A percentile compares a stretch with the other conserved stretches of the same genome.
These are phyloP conservation scores for Penicillium bovifimosum DNA, from an alignment of 495 filamentous ascomycete genomes.

Conservation along the genomic window DNA sequence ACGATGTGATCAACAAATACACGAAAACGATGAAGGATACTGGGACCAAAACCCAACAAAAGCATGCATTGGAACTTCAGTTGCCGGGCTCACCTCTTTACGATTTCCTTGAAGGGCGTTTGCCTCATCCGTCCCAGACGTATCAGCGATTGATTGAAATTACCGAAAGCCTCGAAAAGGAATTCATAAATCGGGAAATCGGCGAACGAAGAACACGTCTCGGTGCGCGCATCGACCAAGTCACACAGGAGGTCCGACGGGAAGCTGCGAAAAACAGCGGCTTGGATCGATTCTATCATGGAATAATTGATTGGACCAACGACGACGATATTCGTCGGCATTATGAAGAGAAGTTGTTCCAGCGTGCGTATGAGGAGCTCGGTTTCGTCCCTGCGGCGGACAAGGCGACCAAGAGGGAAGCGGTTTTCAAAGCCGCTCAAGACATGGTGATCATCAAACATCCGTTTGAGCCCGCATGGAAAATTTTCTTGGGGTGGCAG, in stretches of 20 bases:
- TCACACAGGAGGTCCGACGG: constrained; percentile 78
- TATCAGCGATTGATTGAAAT: constrained; percentile 83
- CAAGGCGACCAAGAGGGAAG: constrained; percentile 62
- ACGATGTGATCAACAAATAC: constrained; percentile 78
- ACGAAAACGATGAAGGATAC: constrained; percentile 60
- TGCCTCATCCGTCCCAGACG: constrained; percentile 74
- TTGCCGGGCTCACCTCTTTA: constrained; percentile 76
- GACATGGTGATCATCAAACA: constrained; percentile 97
- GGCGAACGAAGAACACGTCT: constrained; percentile 82
- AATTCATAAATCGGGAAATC: constrained; percentile 85
- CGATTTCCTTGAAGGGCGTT: constrained; percentile 73
- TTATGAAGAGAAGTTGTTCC: constrained; percentile 88
- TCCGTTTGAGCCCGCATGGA: constrained; percentile 86
- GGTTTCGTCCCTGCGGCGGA: constrained; percentile 55
- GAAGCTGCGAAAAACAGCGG: constrained; percentile 69
- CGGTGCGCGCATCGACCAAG: constrained; percentile 75
- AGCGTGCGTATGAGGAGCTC: constrained; percentile 71
- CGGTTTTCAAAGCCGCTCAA: constrained; percentile 67
- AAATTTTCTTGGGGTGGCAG: constrained; percentile 82
- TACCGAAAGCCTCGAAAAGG: constrained; percentile 79
- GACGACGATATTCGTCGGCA: constrained; percentile 78
- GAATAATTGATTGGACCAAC: constrained; percentile 81
- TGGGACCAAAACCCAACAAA: constrained; percentile 67
- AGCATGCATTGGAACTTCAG: constrained; percentile 64
- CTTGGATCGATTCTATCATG: constrained; percentile 68